Evolutionary conservation across 2,329 filamentous ascomycete species (phyloP).

Genomic region (Alternaria arbusti): DNA sequence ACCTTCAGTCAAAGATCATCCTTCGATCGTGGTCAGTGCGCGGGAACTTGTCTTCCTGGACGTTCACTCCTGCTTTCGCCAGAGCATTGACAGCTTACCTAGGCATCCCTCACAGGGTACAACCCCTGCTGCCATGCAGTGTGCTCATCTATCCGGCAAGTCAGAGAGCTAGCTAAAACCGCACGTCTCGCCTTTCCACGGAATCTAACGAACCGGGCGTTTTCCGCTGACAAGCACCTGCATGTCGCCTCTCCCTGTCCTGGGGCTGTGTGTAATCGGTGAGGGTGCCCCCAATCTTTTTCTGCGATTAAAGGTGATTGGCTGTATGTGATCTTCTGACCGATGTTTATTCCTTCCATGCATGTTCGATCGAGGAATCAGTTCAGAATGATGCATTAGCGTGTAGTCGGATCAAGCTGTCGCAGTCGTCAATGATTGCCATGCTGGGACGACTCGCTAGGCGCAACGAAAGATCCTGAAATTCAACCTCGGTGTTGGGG

Average conservation of each 20-base stretch:
- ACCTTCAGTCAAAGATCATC: background rate
- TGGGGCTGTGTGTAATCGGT: background rate
- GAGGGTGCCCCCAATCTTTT: background rate
- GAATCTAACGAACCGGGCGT: background rate
- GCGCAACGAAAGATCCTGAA: background rate
- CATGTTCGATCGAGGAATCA: background rate
- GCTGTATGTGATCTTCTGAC: background rate
- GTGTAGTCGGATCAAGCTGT: background rate
- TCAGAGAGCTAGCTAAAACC: background rate
- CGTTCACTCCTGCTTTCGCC: background rate
- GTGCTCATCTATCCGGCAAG: background rate
- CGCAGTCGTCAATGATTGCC: background rate
- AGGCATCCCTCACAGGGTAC: background rate
- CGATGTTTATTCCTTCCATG: slow-evolving; percentile 3
- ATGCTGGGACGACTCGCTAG: background rate
- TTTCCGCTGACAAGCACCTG: background rate
- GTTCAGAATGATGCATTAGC: background rate
- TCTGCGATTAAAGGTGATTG: background rate
- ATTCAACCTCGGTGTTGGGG: background rate
- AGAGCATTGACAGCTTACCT: background rate
- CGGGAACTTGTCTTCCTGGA: background rate
- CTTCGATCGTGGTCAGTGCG: background rate
- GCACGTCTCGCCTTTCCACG: background rate
- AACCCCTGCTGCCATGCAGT: background rate
- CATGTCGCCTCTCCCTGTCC: background rate